Evolutionary conservation across 352 stramenopile genomes (phyloP).

Genomic region (Phytophthora sp.): DNA sequence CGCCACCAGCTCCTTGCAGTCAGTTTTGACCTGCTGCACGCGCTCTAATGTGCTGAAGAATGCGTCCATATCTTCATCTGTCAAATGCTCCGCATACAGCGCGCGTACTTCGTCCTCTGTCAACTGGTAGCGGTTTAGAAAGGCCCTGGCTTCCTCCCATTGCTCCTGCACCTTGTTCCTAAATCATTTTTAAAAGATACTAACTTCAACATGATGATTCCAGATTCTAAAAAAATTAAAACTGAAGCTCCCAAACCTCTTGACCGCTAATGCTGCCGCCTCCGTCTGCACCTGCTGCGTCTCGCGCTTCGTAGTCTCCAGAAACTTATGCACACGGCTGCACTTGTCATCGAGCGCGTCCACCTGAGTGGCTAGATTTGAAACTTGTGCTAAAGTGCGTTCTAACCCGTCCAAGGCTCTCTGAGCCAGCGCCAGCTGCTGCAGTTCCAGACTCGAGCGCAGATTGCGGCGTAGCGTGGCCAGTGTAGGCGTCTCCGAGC

Average conservation of each 20-base stretch:
- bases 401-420: constrained; percentile 48
- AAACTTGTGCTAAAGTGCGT: constrained; percentile 50
- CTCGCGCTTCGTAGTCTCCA: constrained; percentile 67
- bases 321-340: constrained; percentile 51
- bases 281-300: constrained; percentile 73
- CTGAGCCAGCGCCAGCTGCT: constrained; percentile 62
- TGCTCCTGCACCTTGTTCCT: constrained; percentile 58
- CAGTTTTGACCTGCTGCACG: constrained; percentile 70
- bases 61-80: constrained; percentile 52
- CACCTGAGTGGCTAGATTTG: constrained; percentile 43
- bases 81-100: constrained; percentile 48
- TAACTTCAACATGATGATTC: constrained; percentile 13
- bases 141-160: constrained; percentile 56
- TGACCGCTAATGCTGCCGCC: constrained; percentile 44
- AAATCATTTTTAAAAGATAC: background rate
- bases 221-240: constrained; percentile 11
- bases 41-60: constrained; percentile 80
- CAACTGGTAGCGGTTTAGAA: constrained; percentile 78
- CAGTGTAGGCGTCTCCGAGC: constrained; percentile 34
- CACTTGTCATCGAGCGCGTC: constrained; percentile 59
- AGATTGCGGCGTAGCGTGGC: constrained; percentile 53
- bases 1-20: constrained; percentile 69
- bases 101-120: constrained; percentile 65
- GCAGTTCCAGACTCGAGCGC: constrained; percentile 52
- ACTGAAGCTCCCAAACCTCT: constrained; percentile 38